A percentile compares a stretch with the other conserved stretches of the same genome.
These are phyloP conservation scores for Botrytis pseudocinerea DNA, from an alignment of 2,329 filamentous ascomycete genomes.

Conservation along the genomic window DNA sequence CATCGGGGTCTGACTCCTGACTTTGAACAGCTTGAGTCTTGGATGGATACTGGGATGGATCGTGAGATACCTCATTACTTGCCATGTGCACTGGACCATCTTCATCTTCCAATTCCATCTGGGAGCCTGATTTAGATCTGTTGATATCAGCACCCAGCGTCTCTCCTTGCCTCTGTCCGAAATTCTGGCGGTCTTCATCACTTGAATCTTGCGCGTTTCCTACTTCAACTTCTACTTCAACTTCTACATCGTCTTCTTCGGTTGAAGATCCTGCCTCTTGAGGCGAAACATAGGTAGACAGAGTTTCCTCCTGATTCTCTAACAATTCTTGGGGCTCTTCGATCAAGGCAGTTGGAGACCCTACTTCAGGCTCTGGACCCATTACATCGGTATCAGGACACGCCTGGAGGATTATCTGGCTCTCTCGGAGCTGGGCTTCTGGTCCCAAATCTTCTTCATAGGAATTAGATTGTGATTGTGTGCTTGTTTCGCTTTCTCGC, in stretches of 20 bases:
- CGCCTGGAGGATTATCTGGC: not conserved
- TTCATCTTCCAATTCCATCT: not conserved
- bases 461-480: not conserved
- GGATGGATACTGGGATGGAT: rapidly evolving
- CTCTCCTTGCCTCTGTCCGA: not conserved
- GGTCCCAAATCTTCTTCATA: not conserved
- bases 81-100: not conserved
- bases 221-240: no score
- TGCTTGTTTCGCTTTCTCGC: not conserved
- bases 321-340: not conserved
- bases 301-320: not conserved
- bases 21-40: not conserved
- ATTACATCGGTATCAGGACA: not conserved
- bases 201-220: not conserved
- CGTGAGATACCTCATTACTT: not conserved
- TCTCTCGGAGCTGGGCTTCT: not conserved
- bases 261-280: rapidly evolving
- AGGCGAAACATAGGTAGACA: not conserved
- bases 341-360: not conserved
- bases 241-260: not conserved
- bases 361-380: not conserved
- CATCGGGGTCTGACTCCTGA: not conserved
- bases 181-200: not conserved
- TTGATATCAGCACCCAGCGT: not conserved
- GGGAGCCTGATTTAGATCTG: not conserved